Evolutionary conservation across 495 filamentous ascomycete species (phyloP).

Genomic region (Penicillium parvum): DNA sequence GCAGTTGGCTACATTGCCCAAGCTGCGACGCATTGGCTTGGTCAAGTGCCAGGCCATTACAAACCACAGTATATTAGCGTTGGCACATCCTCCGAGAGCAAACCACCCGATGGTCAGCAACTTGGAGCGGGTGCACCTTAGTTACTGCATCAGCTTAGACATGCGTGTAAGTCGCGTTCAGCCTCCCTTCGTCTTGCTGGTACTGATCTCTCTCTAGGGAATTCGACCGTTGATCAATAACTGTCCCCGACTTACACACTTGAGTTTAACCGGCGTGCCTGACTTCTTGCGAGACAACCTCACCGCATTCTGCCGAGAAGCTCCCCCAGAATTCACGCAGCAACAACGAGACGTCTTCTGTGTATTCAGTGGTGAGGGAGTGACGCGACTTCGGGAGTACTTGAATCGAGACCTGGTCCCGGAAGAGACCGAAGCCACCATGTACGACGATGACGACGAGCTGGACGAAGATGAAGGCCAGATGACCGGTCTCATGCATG

Average conservation of each 20-base stretch:
- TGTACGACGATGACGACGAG: conserved; percentile 56
- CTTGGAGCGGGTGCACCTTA: conserved; percentile 92
- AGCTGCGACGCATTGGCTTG: conserved; percentile 86
- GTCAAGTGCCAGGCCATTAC: conserved; percentile 93
- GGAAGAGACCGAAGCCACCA: conserved; percentile 45
- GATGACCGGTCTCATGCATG: conserved; percentile 53
- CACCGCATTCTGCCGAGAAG: conserved; percentile 75
- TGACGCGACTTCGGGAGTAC: conserved; percentile 68
- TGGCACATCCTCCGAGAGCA: conserved; percentile 59
- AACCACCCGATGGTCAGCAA: conserved; percentile 49
- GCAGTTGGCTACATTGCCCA: conserved; percentile 80
- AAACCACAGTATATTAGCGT: conserved; percentile 76
- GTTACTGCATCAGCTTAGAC: conserved; percentile 84
- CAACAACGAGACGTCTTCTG: conserved; percentile 95
- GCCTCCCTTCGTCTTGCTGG: conserved; percentile 3
- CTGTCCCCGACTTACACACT: conserved; percentile 88
- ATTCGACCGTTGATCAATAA: conserved; percentile 85
- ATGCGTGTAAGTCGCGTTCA: conserved; percentile 58
- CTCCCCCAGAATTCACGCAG: conserved; percentile 88
- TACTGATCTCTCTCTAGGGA: conserved; percentile 55
- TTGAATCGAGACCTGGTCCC: conserved; percentile 52
- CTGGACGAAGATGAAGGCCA: conserved; percentile 50
- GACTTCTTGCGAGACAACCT: conserved; percentile 73
- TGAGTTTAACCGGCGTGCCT: conserved; percentile 92
- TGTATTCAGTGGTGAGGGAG: conserved; percentile 89